Evolutionary conservation across 441 rosid genomes (phyloP).

Genomic region (Capsella rubella): DNA sequence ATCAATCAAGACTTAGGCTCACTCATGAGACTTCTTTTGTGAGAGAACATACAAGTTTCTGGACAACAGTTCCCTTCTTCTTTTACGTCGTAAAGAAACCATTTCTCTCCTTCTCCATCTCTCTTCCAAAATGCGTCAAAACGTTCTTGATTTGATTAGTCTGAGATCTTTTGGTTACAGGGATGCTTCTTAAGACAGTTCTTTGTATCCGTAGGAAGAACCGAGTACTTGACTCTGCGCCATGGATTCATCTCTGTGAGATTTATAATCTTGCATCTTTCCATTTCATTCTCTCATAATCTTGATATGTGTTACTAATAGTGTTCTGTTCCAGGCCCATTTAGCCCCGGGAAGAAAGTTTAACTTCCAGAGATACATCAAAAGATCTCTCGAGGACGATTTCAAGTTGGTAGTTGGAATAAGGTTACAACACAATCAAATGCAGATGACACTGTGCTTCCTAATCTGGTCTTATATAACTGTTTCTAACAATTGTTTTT

Average conservation of each 20-base stretch:
- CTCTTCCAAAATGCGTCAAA: constrained; percentile 13
- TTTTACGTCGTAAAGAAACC: constrained; percentile 70
- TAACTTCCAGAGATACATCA: constrained; percentile 71
- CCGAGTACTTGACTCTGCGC: constrained; percentile 85
- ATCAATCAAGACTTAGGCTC: constrained; percentile 89
- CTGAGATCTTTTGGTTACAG: constrained; percentile 48
- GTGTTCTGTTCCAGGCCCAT: constrained; percentile 57
- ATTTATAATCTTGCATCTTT: constrained; percentile 18
- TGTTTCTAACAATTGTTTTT: not conserved
- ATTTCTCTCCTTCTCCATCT: not conserved
- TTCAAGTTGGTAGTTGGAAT: constrained; percentile 64
- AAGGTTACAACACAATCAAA: constrained; percentile 50
- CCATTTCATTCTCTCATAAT: not conserved
- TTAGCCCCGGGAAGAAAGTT: constrained; percentile 60
- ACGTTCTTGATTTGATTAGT: constrained; percentile 18
- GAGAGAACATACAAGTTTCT: constrained; percentile 77
- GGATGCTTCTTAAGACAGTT: constrained; percentile 94
- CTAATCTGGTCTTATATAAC: not conserved
- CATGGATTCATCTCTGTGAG: constrained; percentile 90
- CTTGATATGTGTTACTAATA: constrained; percentile 18
- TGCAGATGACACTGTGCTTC: not conserved
- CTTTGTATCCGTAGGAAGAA: constrained; percentile 76
- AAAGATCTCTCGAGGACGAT: constrained; percentile 73
- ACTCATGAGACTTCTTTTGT: constrained; percentile 93
- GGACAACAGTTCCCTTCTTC: constrained; percentile 83